Evolutionary conservation across 768 basidiomycete species (phyloP).

Genomic region (Mrakia blollopis): DNA sequence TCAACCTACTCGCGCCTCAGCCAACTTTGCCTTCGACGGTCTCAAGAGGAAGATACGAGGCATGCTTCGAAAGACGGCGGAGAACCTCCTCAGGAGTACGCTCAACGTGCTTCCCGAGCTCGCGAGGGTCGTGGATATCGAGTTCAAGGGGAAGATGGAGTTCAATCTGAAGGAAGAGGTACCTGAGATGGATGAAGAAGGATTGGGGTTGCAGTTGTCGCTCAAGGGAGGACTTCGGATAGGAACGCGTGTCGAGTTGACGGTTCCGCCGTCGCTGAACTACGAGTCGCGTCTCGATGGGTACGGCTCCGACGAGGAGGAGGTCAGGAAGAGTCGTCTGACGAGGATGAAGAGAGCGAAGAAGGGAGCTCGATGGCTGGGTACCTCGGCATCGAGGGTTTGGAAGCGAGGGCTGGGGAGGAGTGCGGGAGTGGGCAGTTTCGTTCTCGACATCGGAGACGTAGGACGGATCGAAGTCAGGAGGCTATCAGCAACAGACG

Average conservation of each 20-base stretch:
- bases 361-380: slow-evolving; percentile 13
- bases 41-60: background rate
- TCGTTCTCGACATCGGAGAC: slow-evolving; percentile 4
- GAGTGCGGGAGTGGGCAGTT: background rate
- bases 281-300: background rate
- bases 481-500: background rate
- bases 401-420: slow-evolving; percentile 19
- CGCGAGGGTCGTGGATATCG: slow-evolving; percentile 23
- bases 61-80: background rate
- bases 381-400: slow-evolving; percentile 6
- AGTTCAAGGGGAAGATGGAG: slow-evolving; percentile 13
- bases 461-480: slow-evolving; percentile 3
- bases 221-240: slow-evolving; percentile 12
- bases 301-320: background rate
- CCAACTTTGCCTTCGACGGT: background rate
- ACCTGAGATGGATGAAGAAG: background rate
- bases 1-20: background rate
- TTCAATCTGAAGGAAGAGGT: background rate
- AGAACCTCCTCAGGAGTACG: slow-evolving; percentile 18
- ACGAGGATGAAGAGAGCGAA: background rate
- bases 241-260: slow-evolving; percentile 16
- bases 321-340: background rate
- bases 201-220: background rate
- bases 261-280: slow-evolving; percentile 5
- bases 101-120: slow-evolving; percentile 22